Evolutionary conservation across 2,329 filamentous ascomycete genomes (phyloP).

Genomic region (Monilinia polystroma): DNA sequence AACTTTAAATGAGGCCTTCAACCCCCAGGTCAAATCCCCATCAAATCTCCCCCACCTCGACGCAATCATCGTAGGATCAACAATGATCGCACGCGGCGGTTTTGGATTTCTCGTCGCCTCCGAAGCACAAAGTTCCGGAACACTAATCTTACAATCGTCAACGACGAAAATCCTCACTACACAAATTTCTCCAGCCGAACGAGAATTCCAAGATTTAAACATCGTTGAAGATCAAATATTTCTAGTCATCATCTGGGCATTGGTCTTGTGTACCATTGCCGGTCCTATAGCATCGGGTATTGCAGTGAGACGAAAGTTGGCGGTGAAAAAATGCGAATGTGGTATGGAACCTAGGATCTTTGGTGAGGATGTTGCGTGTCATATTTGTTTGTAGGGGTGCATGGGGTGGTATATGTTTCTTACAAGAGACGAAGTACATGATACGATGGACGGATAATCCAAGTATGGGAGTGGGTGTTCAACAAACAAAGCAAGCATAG

Average conservation of each 20-base stretch:
- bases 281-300: constrained; percentile 45
- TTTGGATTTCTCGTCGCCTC: constrained; percentile 76
- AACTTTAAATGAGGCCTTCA: not conserved
- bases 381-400: constrained; percentile 18
- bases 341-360: not conserved
- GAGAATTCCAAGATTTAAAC: not conserved
- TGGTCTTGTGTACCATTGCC: constrained; percentile 54
- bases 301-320: constrained; percentile 13
- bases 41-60: constrained; percentile 26
- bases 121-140: constrained; percentile 56
- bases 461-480: not conserved
- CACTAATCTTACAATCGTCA: constrained; percentile 17
- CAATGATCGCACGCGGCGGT: constrained; percentile 75
- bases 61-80: constrained; percentile 37
- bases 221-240: constrained; percentile 44
- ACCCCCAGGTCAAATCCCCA: too few species aligned
- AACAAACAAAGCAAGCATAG: not conserved
- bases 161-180: too few species aligned
- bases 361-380: not conserved
- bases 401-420: not conserved
- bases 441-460: not conserved
- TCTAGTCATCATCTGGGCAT: constrained; percentile 54
- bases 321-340: not conserved
- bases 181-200: not conserved
- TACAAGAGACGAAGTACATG: not conserved